Percentiles rank a stretch among this genome's conserved stretches.
Evolutionary conservation across 2,329 filamentous ascomycete species (phyloP).

Genomic region (Fusarium keratoplasticum): DNA sequence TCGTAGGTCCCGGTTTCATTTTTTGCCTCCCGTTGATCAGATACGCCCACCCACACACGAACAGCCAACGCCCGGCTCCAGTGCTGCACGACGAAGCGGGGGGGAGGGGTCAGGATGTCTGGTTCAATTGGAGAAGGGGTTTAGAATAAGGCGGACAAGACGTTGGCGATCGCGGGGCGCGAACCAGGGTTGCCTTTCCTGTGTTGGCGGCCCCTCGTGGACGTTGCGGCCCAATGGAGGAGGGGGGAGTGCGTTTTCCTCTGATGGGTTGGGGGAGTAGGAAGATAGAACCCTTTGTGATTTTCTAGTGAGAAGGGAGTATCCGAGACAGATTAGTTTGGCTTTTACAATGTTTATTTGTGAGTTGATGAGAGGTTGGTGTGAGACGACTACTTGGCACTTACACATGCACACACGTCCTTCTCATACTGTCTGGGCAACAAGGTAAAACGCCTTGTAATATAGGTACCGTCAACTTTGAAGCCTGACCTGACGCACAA

Average conservation of each 20-base stretch:
- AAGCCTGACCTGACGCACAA: neutral
- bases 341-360: neutral
- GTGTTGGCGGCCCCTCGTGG: slow-evolving; percentile 21
- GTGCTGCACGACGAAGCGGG: neutral
- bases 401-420: neutral
- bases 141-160: neutral
- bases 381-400: neutral
- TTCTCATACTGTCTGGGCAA: neutral
- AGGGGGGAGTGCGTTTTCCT: slow-evolving; percentile 16
- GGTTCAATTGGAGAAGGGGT: neutral
- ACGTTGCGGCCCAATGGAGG: slow-evolving; percentile 42
- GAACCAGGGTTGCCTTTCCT: slow-evolving; percentile 1
- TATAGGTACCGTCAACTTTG: neutral
- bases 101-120: neutral
- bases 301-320: slow-evolving; percentile 10
- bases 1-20: neutral
- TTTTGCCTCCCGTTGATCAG: neutral
- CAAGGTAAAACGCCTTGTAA: neutral
- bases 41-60: neutral
- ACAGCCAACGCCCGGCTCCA: neutral
- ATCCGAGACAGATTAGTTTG: slow-evolving; percentile 23
- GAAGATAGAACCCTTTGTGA: slow-evolving; percentile 15
- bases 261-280: slow-evolving; percentile 36
- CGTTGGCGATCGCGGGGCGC: slow-evolving; percentile 8
- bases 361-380: neutral